Base-by-base conservation (phyloP, 1,284 basidiomycete genomes). In the Pterulicium gracile region DNA sequence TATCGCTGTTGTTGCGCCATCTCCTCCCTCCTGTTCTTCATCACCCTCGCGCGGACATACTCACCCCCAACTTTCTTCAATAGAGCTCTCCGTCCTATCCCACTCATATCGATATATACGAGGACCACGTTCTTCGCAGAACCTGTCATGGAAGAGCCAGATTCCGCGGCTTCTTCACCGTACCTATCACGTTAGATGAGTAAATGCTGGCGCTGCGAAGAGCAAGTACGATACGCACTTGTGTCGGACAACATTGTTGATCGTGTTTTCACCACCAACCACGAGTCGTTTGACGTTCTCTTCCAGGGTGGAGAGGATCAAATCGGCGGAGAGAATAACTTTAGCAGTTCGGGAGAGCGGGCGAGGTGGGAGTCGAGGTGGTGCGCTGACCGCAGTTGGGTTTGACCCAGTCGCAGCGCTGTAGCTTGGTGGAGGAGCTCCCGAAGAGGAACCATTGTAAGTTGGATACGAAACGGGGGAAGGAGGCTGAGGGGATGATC, bases 21-120 rank as follows among this genome's bases (percentile, higher is more conserved):
- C 27, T 32, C 27, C 27, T n/a, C n/a, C 7, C n/a, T n/a, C 27
- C 27, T 32, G 27, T n/a, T n/a, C n/a, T 32, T 32, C 27, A 32
- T 32, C 7, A 66, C 46, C 32, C 51, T 55, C 17, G 59, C 66
- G 57, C 74, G 78, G 24, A 78, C 63, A 55, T 70, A 77, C 34
- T 70, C 66, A 63, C 67, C 76, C 22, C 77, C 79, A 0, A 68
- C 73, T 48, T 66, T 70, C 65, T 72, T 81, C 55, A 90, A 63
- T 46, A 90, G 58, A 3, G 82, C 84, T 42, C 74, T 66, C 51
- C 84, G 64, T 2, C 82, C 86, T 24, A 88, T 72, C 0, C 86
- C 85, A 1, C 70, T 66, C 63, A 83, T 70, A 58, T 89, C 85
- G 45, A 88, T 73, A 58, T 88, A 88, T 24, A 89, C 81, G 24